Base-by-base conservation (phyloP, 306 rosid genomes). In the Mucuna pruriens region DNA sequence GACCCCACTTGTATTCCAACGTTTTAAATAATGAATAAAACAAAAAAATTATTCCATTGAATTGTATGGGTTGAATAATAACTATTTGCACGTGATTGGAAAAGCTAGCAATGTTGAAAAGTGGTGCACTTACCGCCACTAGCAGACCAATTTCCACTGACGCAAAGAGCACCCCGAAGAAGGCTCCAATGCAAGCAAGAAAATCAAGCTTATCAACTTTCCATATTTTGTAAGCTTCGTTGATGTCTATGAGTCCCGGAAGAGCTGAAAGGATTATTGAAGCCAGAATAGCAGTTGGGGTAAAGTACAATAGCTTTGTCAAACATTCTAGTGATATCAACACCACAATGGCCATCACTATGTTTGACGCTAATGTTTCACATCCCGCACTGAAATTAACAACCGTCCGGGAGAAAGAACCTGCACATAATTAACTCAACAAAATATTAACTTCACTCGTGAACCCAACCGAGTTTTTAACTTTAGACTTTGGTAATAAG, bases 261-360 rank as follows among this genome's bases (percentile, higher is more conserved):
- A 90, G 89, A 12, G 97, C 94, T 1, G 97, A 88, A 9, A 92
- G 83, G 82, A 92, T 86, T 22, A 90, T 83, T 19, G 97, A 90
- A 29, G 91, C 90, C 3, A 92, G 88, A 52, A 90, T 92, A 29
- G 92, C 91, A 2, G 74, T 86, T 33, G 94, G 94, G 13, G 97
- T 92, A 84, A 61, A 92, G 54, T 89, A 90, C 71, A 90, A 79
- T 9, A 92, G 89, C 85, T 62, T 90, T 1, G 94, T 92, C 9
- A 92, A 74, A 19, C 84, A 64, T 19, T 80, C 63, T 58, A 92
- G 70, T 1, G 92, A 90, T 51, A 88, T 64, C 29, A 89, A 22
- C 36, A 92, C 97, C 0, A 91, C 86, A 1, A 86, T n/a, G 3
- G 90, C 90, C 94, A 90, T 90, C 58, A 89, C 92, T 0, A 90